Evolutionary conservation across 495 filamentous ascomycete genomes (phyloP), one percentile per base, ranked within the genome.

Genomic region (Neurospora sp.): DNA sequence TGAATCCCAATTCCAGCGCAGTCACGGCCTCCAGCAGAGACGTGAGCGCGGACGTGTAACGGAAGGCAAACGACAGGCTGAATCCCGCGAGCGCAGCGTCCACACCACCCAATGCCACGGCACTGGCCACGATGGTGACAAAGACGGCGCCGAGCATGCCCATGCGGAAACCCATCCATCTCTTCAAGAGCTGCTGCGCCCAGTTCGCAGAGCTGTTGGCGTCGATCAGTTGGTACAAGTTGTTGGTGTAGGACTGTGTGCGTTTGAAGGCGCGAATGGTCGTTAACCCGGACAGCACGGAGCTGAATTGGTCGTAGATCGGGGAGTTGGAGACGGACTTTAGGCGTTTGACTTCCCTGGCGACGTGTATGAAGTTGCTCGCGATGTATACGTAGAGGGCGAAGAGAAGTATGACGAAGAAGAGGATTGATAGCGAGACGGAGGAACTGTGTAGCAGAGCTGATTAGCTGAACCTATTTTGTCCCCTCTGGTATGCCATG

Each of bases 191-290:
- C 82, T 84, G 86, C 69, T 85, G 76, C 68, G 88, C 82, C 87
- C 86, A 92, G 39, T 81, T 82, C 5, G 87, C 81, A 39, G 84
- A 81, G 16, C 82, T 79, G 76, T 87, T 85, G 20, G 81, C 78
- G 77, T 92, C 89, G 73, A 92, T 86, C 39, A 85, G 82, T 16
- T 73, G 70, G 71, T 85, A 87, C 82, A 91, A 89, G 10, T 83
- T 78, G 3, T 85, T 76, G 31, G 88, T 83, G 72, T 88, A 92
- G 18, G 81, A 82, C 27, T 86, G 76, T 0, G 81, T 79, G 70
- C 86, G 87, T 22, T 77, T 84, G 74, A 88, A 93, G 0, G 90
- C 89, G 1, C 91, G 87, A 40, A 93, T 90, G 1, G 91, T 92
- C 14, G 84, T 81, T 5, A 92, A 80, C 3, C 91, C 91, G 14